Evolutionary conservation across 352 stramenopile species (phyloP).

Genomic region (Globisporangium solare): DNA sequence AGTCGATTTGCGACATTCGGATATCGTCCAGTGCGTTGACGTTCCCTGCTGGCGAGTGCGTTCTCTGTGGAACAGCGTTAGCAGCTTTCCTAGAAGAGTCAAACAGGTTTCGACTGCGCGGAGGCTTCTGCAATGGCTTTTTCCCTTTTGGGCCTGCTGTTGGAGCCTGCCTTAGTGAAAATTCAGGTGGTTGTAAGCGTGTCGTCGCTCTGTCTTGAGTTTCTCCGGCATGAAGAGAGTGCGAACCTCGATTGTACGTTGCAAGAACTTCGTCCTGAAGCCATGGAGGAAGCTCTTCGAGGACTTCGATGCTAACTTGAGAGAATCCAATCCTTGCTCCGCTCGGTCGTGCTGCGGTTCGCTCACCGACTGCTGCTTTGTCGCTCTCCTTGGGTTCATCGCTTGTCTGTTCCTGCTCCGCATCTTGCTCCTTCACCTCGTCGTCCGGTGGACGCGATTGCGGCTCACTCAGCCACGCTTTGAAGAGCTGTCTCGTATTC

Average conservation of each 20-base stretch:
- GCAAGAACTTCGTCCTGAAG: constrained; percentile 59
- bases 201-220: not conserved
- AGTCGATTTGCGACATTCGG: constrained; percentile 74
- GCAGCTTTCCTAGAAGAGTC: constrained; percentile 15
- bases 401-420: too few relatives aligned
- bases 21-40: constrained; percentile 58
- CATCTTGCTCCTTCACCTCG: not conserved
- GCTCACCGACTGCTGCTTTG: not conserved
- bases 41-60: not conserved
- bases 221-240: not conserved
- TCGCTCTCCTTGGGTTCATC: constrained; percentile 15
- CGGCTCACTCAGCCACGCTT: constrained; percentile 45
- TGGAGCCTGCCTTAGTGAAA: not conserved
- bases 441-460: constrained; percentile 2
- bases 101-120: constrained; percentile 28
- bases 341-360: not conserved
- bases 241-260: constrained; percentile 13
- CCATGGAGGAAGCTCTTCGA: constrained; percentile 48
- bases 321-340: constrained; percentile 25
- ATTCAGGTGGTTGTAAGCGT: not conserved
- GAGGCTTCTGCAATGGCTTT: constrained; percentile 18
- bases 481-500: constrained; percentile 37
- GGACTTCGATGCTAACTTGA: constrained; percentile 59
- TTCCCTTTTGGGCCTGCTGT: constrained; percentile 22
- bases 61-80: not conserved